phyloP scores from a whole-genome alignment of 805 yeast species.

The Spathaspora sp. region DNA sequence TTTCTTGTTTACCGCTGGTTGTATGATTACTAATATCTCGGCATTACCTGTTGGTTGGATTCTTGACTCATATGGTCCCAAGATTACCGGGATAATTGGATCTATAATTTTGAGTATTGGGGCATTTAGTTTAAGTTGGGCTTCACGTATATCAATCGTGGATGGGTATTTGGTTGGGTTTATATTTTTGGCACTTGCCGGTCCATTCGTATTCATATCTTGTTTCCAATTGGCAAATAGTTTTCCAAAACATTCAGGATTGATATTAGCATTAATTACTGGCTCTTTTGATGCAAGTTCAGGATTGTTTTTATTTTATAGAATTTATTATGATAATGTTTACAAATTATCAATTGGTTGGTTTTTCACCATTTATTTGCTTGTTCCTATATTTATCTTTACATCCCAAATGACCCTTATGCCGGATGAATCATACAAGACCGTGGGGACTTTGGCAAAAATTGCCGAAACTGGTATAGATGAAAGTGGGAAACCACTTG shows the following conservation, averaged over 20 bases:
- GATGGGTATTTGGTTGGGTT: conserved; percentile 79
- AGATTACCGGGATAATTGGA: conserved; percentile 74
- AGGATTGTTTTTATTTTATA: conserved; percentile 77
- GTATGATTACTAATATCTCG: conserved; percentile 79
- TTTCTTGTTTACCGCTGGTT: conserved; percentile 79
- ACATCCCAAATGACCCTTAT: conserved; percentile 71
- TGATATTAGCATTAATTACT: conserved; percentile 74
- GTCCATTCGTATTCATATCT: conserved; percentile 90
- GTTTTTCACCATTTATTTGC: conserved; percentile 65
- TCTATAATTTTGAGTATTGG: conserved; percentile 57
- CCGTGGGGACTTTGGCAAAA: conserved; percentile 63
- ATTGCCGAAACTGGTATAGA: conserved; percentile 71
- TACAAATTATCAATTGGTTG: conserved; percentile 40
- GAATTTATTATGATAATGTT: conserved; percentile 54
- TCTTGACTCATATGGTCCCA: conserved; percentile 78
- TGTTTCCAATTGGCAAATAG: conserved; percentile 84
- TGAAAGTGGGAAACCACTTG: conserved; percentile 59
- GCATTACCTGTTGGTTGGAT: conserved; percentile 82
- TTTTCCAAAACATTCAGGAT: conserved; percentile 79
- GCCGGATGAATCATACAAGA: conserved; percentile 77
- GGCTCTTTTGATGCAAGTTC: conserved; percentile 95
- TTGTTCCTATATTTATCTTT: conserved; percentile 76
- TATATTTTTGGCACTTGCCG: conserved; percentile 76
- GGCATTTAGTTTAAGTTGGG: conserved; percentile 35
- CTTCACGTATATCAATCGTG: conserved; percentile 1